Conservation (phyloP, 345 rosid genomes). For the Cardamine resedifolia region DNA sequence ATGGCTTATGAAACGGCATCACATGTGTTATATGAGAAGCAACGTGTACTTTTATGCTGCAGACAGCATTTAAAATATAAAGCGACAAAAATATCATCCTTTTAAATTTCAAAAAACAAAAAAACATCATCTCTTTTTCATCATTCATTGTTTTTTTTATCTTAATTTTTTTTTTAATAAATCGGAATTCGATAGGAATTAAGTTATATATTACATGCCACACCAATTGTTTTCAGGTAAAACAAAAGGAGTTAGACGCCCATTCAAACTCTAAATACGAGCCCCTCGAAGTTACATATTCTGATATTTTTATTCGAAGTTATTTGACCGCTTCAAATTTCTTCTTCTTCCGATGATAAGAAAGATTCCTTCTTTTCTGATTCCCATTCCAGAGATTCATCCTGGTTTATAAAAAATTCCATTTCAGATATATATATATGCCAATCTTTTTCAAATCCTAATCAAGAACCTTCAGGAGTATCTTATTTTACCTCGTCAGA, state of each 20-base stretch:
- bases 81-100: too few species aligned
- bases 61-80: background rate
- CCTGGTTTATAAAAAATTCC: slow-evolving; percentile 22
- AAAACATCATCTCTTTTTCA: background rate
- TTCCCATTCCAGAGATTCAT: slow-evolving; percentile 23
- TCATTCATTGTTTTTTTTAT: background rate
- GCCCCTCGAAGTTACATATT: background rate
- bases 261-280: background rate
- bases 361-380: slow-evolving; percentile 21
- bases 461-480: background rate
- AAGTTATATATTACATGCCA: background rate
- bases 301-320: background rate
- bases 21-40: slow-evolving; percentile 3
- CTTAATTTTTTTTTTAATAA: too few species aligned
- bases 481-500: slow-evolving; percentile 56
- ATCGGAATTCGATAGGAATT: too few species aligned
- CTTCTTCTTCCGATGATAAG: slow-evolving; percentile 20
- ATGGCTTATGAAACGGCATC: background rate
- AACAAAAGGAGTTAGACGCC: background rate
- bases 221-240: background rate
- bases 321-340: slow-evolving; percentile 9
- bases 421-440: background rate
- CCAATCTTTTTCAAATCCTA: background rate
- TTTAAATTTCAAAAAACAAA: too few species aligned
- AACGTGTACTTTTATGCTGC: background rate